A percentile compares a stretch with the other conserved stretches of the same genome.
Evolutionary conservation across 2,329 filamentous ascomycete species (phyloP).

Genomic region (Ascosphaera acerosa): DNA sequence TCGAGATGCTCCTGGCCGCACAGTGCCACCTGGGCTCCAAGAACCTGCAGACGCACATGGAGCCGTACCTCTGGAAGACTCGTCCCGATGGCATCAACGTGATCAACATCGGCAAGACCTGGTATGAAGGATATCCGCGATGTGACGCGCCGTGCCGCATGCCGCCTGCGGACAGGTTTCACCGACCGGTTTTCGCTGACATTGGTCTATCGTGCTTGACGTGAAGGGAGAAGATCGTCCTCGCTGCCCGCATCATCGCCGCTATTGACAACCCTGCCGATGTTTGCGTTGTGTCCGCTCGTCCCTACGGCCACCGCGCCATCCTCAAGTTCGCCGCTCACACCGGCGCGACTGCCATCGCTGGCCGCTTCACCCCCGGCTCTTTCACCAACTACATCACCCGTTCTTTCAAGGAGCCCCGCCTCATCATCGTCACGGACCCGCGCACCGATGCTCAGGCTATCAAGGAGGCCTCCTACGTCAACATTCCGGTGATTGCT

Average conservation of each 20-base stretch:
- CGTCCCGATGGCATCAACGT: slow-evolving; percentile 95
- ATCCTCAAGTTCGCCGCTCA: slow-evolving; percentile 99
- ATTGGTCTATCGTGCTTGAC: slow-evolving; percentile 4
- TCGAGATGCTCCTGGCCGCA: slow-evolving; percentile 96
- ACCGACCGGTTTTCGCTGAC: slow-evolving; percentile 2
- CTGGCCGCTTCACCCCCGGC: slow-evolving; percentile 98
- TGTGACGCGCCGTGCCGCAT: too few species aligned
- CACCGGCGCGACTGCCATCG: slow-evolving; percentile 94
- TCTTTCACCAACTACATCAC: slow-evolving; percentile 99
- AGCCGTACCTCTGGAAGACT: slow-evolving; percentile 99
- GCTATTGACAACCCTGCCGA: slow-evolving; percentile 99
- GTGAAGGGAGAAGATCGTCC: slow-evolving; percentile 97
- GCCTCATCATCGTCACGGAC: slow-evolving; percentile 97
- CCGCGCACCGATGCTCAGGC: slow-evolving; percentile 98
- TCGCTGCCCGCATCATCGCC: slow-evolving; percentile 95
- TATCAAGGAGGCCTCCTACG: slow-evolving; percentile 99
- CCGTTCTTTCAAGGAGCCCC: slow-evolving; percentile 99
- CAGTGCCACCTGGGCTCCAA: slow-evolving; percentile 94
- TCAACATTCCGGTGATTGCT: slow-evolving; percentile 99
- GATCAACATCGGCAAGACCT: slow-evolving; percentile 99
- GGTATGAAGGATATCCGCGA: slow-evolving; percentile 30
- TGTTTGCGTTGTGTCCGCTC: slow-evolving; percentile 96
- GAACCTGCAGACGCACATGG: slow-evolving; percentile 99
- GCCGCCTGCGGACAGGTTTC: too few species aligned
- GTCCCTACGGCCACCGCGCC: slow-evolving; percentile 97